phyloP scores from a whole-genome alignment of 2,329 filamentous ascomycete species.

The Epichloe baconii region DNA sequence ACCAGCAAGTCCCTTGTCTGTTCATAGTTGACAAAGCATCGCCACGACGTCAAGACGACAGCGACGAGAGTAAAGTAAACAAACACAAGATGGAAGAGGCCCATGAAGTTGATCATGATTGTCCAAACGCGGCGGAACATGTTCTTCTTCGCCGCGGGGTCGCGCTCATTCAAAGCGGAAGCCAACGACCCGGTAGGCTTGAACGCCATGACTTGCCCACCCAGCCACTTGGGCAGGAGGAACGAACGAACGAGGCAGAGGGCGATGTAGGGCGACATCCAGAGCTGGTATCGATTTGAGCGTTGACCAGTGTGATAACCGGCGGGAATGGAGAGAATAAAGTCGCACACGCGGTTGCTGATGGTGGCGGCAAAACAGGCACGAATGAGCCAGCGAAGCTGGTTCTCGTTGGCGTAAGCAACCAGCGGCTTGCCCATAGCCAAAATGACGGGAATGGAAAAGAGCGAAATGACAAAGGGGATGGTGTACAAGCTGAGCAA shows the following conservation, averaged over 20 bases:
- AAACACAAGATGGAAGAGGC: constrained; percentile 39
- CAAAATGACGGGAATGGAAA: constrained; percentile 46
- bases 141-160: constrained; percentile 35
- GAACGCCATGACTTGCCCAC: constrained; percentile 44
- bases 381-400: constrained; percentile 47
- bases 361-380: constrained; percentile 38
- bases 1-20: constrained; percentile 29
- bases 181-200: constrained; percentile 46
- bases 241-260: constrained; percentile 45
- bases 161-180: constrained; percentile 44
- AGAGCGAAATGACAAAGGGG: constrained; percentile 38
- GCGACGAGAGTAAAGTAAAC: constrained; percentile 39
- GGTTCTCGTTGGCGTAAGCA: constrained; percentile 36
- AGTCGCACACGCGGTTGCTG: constrained; percentile 41
- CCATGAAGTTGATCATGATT: constrained; percentile 43
- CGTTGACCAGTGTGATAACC: constrained; percentile 47
- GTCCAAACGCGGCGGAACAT: constrained; percentile 40
- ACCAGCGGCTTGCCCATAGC: constrained; percentile 43
- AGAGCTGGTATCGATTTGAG: constrained; percentile 42
- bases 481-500: constrained; percentile 43
- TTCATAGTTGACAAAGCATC: constrained; percentile 29
- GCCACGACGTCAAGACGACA: constrained; percentile 36
- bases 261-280: constrained; percentile 51
- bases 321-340: constrained; percentile 43
- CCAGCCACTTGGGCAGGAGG: constrained; percentile 44